Evolutionary conservation across 164 flowering plant species (phyloP).

Genomic region (Tetracentron sinense): DNA sequence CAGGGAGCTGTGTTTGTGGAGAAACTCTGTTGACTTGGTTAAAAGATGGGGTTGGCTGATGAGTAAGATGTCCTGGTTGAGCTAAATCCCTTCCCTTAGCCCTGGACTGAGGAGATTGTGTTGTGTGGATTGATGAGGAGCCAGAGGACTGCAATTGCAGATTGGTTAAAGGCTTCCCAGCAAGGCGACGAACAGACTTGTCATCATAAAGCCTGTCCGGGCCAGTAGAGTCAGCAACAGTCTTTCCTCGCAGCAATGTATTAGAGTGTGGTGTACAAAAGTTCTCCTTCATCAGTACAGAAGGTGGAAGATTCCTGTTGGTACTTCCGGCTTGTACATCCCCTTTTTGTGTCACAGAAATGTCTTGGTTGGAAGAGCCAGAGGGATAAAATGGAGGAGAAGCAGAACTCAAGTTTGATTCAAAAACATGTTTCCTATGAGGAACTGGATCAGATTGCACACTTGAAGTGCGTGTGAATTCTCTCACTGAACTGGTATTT

Average conservation of each 20-base stretch:
- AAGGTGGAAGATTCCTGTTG: constrained; percentile 31
- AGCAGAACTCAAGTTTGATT: constrained; percentile 78
- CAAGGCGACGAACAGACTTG: constrained; percentile 34
- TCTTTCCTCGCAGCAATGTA: constrained; percentile 53
- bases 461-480: constrained; percentile 28
- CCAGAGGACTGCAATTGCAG: constrained; percentile 42
- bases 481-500: constrained; percentile 37
- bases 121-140: constrained; percentile 25
- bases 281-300: constrained; percentile 31
- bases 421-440: constrained; percentile 47
- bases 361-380: constrained; percentile 70
- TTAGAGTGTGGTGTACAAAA: constrained; percentile 34
- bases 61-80: constrained; percentile 35
- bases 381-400: constrained; percentile 99
- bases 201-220: constrained; percentile 50
- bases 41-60: constrained; percentile 38
- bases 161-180: constrained; percentile 42
- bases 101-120: constrained; percentile 39
- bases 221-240: constrained; percentile 37
- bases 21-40: constrained; percentile 48
- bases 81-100: constrained; percentile 50
- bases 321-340: constrained; percentile 44
- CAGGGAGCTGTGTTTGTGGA: constrained; percentile 30
- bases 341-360: constrained; percentile 37
- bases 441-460: constrained; percentile 39